These are phyloP conservation scores for Aspergillus ruber DNA, from an alignment of 2,329 filamentous ascomycete genomes.

Conservation along the genomic window DNA sequence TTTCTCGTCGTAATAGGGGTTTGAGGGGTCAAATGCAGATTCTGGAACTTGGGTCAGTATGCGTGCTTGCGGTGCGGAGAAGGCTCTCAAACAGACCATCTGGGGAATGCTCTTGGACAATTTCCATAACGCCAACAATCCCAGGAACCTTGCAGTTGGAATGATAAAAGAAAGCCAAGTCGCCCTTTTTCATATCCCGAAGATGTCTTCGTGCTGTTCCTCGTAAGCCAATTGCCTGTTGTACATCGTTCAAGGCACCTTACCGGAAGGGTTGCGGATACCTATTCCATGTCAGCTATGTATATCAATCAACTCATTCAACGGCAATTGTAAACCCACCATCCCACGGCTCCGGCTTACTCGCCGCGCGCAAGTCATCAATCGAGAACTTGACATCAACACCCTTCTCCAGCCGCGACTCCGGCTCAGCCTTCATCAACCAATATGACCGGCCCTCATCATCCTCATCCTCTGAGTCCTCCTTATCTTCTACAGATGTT, in stretches of 20 bases:
- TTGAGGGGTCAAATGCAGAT: constrained; percentile 62
- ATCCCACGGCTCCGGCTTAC: constrained; percentile 82
- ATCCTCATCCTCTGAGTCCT: constrained; percentile 8
- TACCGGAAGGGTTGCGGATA: constrained; percentile 40
- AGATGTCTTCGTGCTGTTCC: constrained; percentile 73
- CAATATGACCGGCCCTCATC: constrained; percentile 52
- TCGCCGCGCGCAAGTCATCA: constrained; percentile 70
- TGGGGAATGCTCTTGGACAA: constrained; percentile 74
- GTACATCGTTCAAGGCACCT: constrained; percentile 7
- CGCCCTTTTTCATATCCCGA: constrained; percentile 81
- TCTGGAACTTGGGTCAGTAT: constrained; percentile 36
- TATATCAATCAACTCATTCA: constrained; percentile 1
- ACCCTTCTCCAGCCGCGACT: constrained; percentile 77
- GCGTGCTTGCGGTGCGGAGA: neutral
- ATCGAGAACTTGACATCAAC: constrained; percentile 91
- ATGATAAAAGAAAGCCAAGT: constrained; percentile 95
- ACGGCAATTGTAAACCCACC: constrained; percentile 49
- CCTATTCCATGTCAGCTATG: constrained; percentile 21
- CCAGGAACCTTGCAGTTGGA: constrained; percentile 86
- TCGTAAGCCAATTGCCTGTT: constrained; percentile 11
- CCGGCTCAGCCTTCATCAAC: constrained; percentile 84
- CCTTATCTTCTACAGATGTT: constrained; percentile 7
- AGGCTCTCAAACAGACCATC: constrained; percentile 54
- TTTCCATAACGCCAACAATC: constrained; percentile 81
- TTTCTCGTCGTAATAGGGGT: constrained; percentile 78